A percentile compares a stretch with the other conserved stretches of the same genome.
phyloP scores from a whole-genome alignment of 2,329 filamentous ascomycete genomes.

The Colletotrichum orbiculare region DNA sequence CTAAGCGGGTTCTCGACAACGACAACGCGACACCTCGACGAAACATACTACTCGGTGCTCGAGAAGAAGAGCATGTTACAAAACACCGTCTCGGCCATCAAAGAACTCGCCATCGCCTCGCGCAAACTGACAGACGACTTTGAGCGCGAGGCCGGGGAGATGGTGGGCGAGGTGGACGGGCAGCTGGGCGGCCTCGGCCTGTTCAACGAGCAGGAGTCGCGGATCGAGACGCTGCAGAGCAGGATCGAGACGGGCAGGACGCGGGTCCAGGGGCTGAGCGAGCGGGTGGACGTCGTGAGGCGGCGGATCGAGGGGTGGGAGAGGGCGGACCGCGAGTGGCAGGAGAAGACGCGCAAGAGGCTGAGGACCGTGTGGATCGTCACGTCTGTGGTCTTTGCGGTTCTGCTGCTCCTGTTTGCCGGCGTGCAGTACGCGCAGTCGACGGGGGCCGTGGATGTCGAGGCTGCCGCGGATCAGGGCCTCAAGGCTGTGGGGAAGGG shows the following conservation, averaged over 20 bases:
- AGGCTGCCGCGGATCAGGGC: constrained; percentile 1
- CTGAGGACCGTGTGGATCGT: constrained; percentile 73
- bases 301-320: constrained; percentile 75
- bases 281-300: constrained; percentile 72
- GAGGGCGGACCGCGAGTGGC: constrained; percentile 72
- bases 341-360: constrained; percentile 73
- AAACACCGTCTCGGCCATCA: constrained; percentile 71
- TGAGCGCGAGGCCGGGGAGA: constrained; percentile 65
- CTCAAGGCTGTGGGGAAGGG: constrained; percentile 12
- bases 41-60: constrained; percentile 78
- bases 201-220: constrained; percentile 73
- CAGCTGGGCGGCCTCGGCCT: constrained; percentile 71
- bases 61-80: constrained; percentile 75
- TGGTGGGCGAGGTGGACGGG: constrained; percentile 68
- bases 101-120: constrained; percentile 73
- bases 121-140: constrained; percentile 70
- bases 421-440: constrained; percentile 46
- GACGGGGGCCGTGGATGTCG: constrained; percentile 10
- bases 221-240: constrained; percentile 70
- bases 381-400: constrained; percentile 59
- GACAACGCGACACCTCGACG: constrained; percentile 75
- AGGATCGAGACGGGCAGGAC: constrained; percentile 70
- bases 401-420: constrained; percentile 58
- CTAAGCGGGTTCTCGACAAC: constrained; percentile 70
- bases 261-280: constrained; percentile 68